phyloP scores from a whole-genome alignment of 352 stramenopile species.

The Globisporangium spinosum region DNA sequence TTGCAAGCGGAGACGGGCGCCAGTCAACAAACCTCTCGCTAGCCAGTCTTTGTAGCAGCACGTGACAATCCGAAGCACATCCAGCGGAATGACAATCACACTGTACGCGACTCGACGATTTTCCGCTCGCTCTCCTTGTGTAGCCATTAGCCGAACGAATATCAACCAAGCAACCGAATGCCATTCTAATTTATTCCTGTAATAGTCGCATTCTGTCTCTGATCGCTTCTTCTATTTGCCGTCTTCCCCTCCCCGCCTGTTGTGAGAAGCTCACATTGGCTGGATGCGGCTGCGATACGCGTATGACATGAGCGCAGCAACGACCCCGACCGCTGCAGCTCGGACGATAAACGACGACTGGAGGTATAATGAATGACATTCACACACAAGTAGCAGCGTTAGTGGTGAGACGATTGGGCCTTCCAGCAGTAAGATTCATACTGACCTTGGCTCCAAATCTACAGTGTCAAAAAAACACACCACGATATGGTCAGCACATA shows the following conservation, averaged over 20 bases:
- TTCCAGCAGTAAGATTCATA: background rate
- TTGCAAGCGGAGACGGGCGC: background rate
- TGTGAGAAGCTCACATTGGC: conserved; percentile 13
- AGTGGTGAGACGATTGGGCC: background rate
- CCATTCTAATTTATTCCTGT: conserved; percentile 12
- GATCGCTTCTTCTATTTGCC: background rate
- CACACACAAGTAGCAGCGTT: background rate
- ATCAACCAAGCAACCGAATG: background rate
- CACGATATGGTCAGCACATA: background rate
- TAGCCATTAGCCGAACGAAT: background rate
- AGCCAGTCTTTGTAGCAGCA: background rate
- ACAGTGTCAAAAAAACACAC: background rate
- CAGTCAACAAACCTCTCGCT: background rate
- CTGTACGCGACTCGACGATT: background rate
- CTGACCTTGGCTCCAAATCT: conserved; percentile 8
- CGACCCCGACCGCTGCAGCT: conserved; percentile 14
- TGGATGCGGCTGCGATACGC: conserved; percentile 19
- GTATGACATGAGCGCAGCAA: conserved; percentile 12
- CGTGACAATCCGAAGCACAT: background rate
- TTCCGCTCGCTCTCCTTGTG: background rate
- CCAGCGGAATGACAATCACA: background rate
- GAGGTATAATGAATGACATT: background rate
- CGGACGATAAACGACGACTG: conserved; percentile 17
- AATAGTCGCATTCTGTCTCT: background rate
- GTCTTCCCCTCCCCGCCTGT: background rate